A percentile compares a stretch with the other conserved stretches of the same genome.
phyloP scores from a whole-genome alignment of 2,329 filamentous ascomycete species.

The Phoma sp. region DNA sequence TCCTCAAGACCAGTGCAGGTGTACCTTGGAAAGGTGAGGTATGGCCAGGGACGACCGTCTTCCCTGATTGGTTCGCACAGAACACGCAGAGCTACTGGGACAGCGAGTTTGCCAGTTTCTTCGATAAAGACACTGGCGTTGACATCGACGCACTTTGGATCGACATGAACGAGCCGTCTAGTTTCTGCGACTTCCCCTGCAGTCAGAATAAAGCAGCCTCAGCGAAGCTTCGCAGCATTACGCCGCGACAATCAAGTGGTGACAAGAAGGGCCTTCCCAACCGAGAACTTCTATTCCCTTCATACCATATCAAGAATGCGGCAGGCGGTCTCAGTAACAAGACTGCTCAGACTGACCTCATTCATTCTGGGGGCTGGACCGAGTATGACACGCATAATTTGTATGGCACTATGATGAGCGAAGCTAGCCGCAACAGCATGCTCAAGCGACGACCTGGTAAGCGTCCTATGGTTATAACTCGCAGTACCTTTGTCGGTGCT shows the following conservation, averaged over 20 bases:
- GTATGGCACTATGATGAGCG: conserved; percentile 79
- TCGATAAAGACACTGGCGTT: conserved; percentile 67
- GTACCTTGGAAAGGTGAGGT: conserved; percentile 69
- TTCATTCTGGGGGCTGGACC: conserved; percentile 70
- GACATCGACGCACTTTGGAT: conserved; percentile 72
- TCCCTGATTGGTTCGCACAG: conserved; percentile 78
- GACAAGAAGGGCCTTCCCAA: conserved; percentile 65
- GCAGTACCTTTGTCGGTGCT: conserved; percentile 78
- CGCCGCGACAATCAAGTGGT: conserved; percentile 32
- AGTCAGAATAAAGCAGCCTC: conserved; percentile 44
- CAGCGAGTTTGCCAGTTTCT: conserved; percentile 71
- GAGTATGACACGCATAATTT: conserved; percentile 81
- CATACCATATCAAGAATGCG: conserved; percentile 70
- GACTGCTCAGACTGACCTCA: conserved; percentile 70
- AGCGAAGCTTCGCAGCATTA: conserved; percentile 17
- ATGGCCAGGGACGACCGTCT: conserved; percentile 77
- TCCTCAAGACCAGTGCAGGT: conserved; percentile 62
- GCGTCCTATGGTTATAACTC: conserved; percentile 75
- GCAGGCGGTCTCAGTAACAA: conserved; percentile 55
- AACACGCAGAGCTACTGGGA: conserved; percentile 73
- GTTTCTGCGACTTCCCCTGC: conserved; percentile 57
- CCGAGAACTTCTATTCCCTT: conserved; percentile 69
- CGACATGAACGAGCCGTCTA: conserved; percentile 43
- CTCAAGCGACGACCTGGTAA: conserved; percentile 68
- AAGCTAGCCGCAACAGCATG: conserved; percentile 72